Base-by-base conservation (phyloP, 495 filamentous ascomycete genomes). In the Neurospora tetrasperma region DNA sequence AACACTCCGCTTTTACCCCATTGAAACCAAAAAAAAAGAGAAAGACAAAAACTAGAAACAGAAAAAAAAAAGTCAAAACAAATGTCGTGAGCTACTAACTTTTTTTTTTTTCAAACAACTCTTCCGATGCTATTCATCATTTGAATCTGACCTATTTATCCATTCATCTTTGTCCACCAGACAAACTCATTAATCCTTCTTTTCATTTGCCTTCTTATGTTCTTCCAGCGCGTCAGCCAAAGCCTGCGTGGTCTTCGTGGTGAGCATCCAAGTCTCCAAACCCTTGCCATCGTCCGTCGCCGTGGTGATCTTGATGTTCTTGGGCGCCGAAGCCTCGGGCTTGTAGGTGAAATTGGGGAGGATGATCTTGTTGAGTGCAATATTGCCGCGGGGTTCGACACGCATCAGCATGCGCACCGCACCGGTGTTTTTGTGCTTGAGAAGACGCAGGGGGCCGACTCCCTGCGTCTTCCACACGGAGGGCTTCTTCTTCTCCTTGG, bases 301-400 rank as follows among this genome's bases (percentile, higher is more conserved):
- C 4, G 89, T 85, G 38, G 85, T 78, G 48, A 92, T 80, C 71
- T 88, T 88, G 46, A 91, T 82, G 35, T 84, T 87, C 77, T 88
- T 91, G 27, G 80, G 82, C 6, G 79, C 82, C 16, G 72, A 69
- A n/a, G 75, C 66, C 6, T 82, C 80, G 6, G 80, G 76, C 69
- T 84, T 85, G 80, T 93, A 94, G 2, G 83, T 84, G 9, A 90
- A 80, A 16, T 85, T 81, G 35, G 88, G 83, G 42, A 90, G 84
- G 23, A 94, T 77, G 16, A 82, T 76, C 44, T 90, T 87, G 82
- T 94, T 94, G 71, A 94, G 77, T 5, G 91, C 83, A 18, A 94
- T 79, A 20, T 88, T 88, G 31, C 92, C 92, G 73, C 89, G 87
- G 0, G 91, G 91, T 70, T 93, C 91, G 16, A 86, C 87, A 40